Evolutionary conservation across 2,329 filamentous ascomycete species (phyloP).

Genomic region (Rutstroemia sydowiana): DNA sequence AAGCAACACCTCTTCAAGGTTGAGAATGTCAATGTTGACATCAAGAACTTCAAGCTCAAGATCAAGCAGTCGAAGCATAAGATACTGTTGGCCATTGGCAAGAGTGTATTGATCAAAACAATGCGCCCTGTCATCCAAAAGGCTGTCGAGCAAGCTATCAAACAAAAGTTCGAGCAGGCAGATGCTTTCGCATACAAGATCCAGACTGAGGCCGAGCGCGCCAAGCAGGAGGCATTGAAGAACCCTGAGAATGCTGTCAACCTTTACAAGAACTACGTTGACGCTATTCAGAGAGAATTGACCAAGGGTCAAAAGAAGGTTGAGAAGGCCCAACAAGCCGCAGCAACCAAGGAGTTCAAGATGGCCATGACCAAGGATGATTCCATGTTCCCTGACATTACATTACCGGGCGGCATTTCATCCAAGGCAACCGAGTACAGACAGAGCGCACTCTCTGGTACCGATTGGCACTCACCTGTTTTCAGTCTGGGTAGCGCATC

Average conservation of each 20-base stretch:
- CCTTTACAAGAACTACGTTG: constrained; percentile 79
- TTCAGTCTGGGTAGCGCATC: constrained; percentile 78
- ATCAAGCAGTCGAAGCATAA: constrained; percentile 94
- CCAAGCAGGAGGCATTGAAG: constrained; percentile 44
- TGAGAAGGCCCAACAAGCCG: constrained; percentile 62
- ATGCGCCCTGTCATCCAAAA: constrained; percentile 79
- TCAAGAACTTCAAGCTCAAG: constrained; percentile 80
- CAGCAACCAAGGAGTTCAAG: constrained; percentile 71
- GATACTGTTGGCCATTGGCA: constrained; percentile 76
- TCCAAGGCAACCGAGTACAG: constrained; percentile 92
- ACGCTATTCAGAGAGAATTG: constrained; percentile 65
- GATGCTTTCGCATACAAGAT: constrained; percentile 69
- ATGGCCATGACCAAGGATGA: constrained; percentile 81
- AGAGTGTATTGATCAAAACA: constrained; percentile 77
- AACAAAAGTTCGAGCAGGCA: constrained; percentile 68
- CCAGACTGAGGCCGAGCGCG: constrained; percentile 75
- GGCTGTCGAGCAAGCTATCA: constrained; percentile 78
- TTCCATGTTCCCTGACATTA: constrained; percentile 84
- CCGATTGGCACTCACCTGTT: constrained; percentile 90
- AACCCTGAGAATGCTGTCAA: constrained; percentile 60
- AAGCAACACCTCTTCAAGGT: constrained; percentile 87
- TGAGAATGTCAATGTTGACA: constrained; percentile 75
- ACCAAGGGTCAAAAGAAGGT: constrained; percentile 74
- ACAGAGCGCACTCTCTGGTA: constrained; percentile 78
- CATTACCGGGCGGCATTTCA: constrained; percentile 80